Conservation (phyloP, 768 basidiomycete genomes). For the Suillus cothurnatus region DNA sequence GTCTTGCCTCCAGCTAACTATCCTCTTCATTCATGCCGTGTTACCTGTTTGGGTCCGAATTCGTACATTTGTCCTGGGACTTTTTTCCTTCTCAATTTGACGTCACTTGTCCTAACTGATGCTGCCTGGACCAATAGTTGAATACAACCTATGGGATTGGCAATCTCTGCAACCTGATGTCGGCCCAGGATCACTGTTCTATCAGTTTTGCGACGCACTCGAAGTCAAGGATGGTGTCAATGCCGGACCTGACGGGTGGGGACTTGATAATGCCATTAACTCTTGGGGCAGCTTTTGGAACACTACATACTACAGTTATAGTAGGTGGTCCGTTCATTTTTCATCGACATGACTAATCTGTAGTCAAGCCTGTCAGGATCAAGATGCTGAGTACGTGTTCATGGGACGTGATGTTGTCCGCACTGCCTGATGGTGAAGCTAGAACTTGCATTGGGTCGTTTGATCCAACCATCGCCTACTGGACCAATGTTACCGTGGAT, state of each 20-base stretch:
- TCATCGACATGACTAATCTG: neutral
- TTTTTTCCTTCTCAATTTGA: neutral
- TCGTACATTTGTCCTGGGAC: no score
- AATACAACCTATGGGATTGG: constrained; percentile 59
- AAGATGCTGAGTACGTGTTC: constrained; percentile 48
- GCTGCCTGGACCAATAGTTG: constrained; percentile 24
- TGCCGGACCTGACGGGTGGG: constrained; percentile 57
- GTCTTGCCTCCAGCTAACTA: neutral
- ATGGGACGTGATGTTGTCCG: neutral
- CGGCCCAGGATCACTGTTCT: constrained; percentile 41
- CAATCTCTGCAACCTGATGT: constrained; percentile 55
- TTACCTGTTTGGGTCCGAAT: neutral
- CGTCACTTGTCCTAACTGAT: neutral
- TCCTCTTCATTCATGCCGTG: neutral
- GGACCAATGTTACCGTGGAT: constrained; percentile 57
- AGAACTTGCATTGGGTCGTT: constrained; percentile 45
- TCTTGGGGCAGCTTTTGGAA: constrained; percentile 67
- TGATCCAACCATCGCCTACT: constrained; percentile 40
- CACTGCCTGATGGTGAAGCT: constrained; percentile 38
- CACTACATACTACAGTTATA: constrained; percentile 42
- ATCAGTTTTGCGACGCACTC: constrained; percentile 42
- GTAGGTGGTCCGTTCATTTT: constrained; percentile 37
- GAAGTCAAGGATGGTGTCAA: constrained; percentile 39
- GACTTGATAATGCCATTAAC: constrained; percentile 57
- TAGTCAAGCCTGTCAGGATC: constrained; percentile 51